These are phyloP conservation scores for Ceratocystis cubensis DNA, from an alignment of 2,329 filamentous ascomycete species.

Conservation along the genomic window DNA sequence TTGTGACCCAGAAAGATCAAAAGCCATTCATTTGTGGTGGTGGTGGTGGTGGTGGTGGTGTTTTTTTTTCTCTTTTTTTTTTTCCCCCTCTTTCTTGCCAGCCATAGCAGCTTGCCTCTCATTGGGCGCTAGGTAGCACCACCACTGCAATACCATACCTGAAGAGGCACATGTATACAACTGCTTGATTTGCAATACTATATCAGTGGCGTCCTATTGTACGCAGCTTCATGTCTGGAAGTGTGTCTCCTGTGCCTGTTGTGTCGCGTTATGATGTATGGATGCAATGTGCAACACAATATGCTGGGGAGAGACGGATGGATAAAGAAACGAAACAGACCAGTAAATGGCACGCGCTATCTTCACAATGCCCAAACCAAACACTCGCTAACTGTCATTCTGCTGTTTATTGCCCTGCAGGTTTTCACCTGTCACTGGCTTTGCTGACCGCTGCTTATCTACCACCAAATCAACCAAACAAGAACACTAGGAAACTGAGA, in stretches of 20 bases:
- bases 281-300: not conserved
- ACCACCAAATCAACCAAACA: not conserved
- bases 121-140: not conserved
- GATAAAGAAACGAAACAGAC: not conserved
- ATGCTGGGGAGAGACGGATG: not conserved
- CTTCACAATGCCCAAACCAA: not conserved
- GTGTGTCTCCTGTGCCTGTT: not conserved
- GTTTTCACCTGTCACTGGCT: not conserved
- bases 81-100: not conserved
- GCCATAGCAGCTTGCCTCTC: not conserved
- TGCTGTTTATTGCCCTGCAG: not conserved
- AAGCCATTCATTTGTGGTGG: not conserved
- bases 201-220: not conserved
- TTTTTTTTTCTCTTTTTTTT: not conserved
- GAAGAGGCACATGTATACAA: too few species aligned
- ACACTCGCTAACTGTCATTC: not conserved
- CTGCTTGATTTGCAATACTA: slow-evolving; percentile 2
- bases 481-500: not conserved
- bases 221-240: not conserved
- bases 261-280: not conserved
- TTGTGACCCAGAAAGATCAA: not conserved
- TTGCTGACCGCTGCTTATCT: not conserved
- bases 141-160: not conserved
- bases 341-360: not conserved
- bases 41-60: too few species aligned